Base-by-base conservation (phyloP, 192 early-diverging fungal species). In the Podila horticola region DNA sequence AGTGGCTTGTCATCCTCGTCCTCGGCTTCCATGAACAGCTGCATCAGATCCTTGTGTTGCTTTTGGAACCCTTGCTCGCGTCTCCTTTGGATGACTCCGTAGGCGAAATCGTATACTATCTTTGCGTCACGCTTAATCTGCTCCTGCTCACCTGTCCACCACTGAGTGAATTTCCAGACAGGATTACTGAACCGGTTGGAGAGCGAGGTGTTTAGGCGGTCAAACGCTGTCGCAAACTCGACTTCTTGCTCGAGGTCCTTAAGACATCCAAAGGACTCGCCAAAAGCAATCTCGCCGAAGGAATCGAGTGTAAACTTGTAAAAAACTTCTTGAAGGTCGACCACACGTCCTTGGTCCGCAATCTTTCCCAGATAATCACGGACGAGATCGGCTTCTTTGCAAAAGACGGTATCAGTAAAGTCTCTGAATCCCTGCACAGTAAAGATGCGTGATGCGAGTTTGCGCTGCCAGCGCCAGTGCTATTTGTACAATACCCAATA, bases 201-300 rank as follows among this genome's bases (percentile, higher is more conserved):
- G 4, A 83, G 65, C 5, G 29, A 55, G 19, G 49, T 28, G 74
- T 86, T 88, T 10, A 81, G 73, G 6, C 71, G 72, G 69, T 91
- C 89, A 66, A 89, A 91, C 5, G 89, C 81, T 11, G 30, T 60
- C 0, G 89, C 89, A 89, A 91, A 90, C 8, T 71, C 50, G 28
- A 62, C 41, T 26, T 57, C 60, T 11, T 73, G 29, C 15, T 76
- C 67, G 1, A 74, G 71, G 38, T 84, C 33, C 15, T 50, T 58
- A 13, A 84, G 59, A 22, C 75, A 75, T 36, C 71, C 69, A 31
- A 84, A 72, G 9, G 73, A 63, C 33, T 63, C 22, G 24, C 76
- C 73, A 59, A 82, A 84, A 3, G 61, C 74, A 24, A 84, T 76
- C 34, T 72, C 67, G 41, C 67, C 67, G 62, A 76, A 79, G 0